Base-by-base conservation (phyloP, 768 basidiomycete genomes). In the Amanita inopinata region DNA sequence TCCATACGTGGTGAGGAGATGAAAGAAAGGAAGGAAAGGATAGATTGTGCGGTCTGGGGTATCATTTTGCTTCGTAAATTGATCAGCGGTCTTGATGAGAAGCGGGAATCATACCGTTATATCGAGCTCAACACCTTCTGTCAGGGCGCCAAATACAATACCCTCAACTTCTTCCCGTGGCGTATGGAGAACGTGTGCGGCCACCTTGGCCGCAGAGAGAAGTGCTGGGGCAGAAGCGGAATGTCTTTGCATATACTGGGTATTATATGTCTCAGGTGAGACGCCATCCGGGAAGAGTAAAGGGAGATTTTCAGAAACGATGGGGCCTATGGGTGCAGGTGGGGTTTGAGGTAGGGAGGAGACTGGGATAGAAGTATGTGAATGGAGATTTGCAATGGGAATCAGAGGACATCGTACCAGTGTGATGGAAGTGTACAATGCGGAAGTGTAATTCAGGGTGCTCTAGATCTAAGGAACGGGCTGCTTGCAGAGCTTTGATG, bases 401-500 rank as follows among this genome's bases (percentile, higher is more conserved):
- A 19, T 11, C 36, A 12, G 12, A 43, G 4, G 23, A 18, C 2
- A 20, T 53, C 70, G 23, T 46, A 85, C 83, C 66, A 53, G 59
- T 60, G 49, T 63, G 64, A 19, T 72, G 69, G 56, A 89, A 69
- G 53, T 90, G 73, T 3, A 83, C 67, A 30, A 82, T 58, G 24
- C 88, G 76, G 12, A 78, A 50, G 53, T 93, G 88, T 15, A 94
- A 61, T 40, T 80, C 76, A 0, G 90, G 74, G 44, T 80, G 56
- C 11, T 76, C 62, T 0, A 73, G 48, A 40, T 78, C 68, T 8
- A 89, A 49, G 2, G 63, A 53, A 12, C 66, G 65, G 0, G 82
- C 86, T 3, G 61, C 65, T 8, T 64, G 65, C 3, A 97, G 70
- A 0, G 84, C 85, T 50, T 70, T 69, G 3, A 78, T 58, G 0